These are phyloP conservation scores for Populus deltoides DNA, from an alignment of 345 rosid species.

Conservation along the genomic window DNA sequence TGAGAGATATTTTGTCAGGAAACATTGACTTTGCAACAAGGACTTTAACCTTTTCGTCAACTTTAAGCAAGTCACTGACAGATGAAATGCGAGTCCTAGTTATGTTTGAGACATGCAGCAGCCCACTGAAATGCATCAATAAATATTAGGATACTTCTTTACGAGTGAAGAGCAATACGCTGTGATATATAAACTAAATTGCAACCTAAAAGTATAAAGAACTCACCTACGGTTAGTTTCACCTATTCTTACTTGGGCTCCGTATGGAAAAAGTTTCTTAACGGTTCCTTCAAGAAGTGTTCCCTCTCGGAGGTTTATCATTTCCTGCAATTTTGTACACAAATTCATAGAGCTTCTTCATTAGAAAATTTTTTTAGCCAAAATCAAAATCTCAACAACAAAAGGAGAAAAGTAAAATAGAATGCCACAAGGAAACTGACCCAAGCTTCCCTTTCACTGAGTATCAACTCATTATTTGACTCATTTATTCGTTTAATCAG, in stretches of 20 bases:
- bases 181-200: neutral
- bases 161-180: neutral
- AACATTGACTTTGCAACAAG: slow-evolving; percentile 70
- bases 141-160: slow-evolving; percentile 12
- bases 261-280: slow-evolving; percentile 69
- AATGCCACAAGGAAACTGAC: slow-evolving; percentile 33
- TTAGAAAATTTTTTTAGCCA: neutral
- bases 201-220: neutral
- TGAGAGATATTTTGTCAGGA: slow-evolving; percentile 80
- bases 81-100: slow-evolving; percentile 49
- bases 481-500: slow-evolving; percentile 62
- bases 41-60: slow-evolving; percentile 71
- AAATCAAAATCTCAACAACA: neutral
- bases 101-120: slow-evolving; percentile 85
- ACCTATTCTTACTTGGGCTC: slow-evolving; percentile 82
- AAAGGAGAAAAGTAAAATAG: neutral
- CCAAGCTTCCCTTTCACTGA: slow-evolving; percentile 87
- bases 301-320: slow-evolving; percentile 71
- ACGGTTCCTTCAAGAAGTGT: slow-evolving; percentile 85
- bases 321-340: slow-evolving; percentile 51
- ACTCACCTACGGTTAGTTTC: slow-evolving; percentile 76
- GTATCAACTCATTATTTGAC: slow-evolving; percentile 66
- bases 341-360: slow-evolving; percentile 16
- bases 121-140: slow-evolving; percentile 50
- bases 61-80: slow-evolving; percentile 59